These are phyloP conservation scores for Juglanconis juglandina DNA, from an alignment of 2,329 filamentous ascomycete genomes.

Conservation along the genomic window DNA sequence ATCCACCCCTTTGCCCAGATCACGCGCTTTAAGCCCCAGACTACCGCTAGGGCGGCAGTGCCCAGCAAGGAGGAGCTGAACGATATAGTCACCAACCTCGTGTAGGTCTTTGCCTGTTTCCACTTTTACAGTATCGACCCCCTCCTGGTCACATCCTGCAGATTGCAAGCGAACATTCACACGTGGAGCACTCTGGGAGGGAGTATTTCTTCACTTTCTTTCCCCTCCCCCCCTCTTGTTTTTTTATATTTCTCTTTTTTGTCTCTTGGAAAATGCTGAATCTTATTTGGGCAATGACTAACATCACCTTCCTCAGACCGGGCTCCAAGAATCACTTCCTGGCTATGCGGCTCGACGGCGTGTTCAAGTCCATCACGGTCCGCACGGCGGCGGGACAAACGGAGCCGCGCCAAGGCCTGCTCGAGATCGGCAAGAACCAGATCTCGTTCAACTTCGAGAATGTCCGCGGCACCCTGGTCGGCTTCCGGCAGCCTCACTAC, in stretches of 20 bases:
- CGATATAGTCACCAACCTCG: conserved; percentile 19
- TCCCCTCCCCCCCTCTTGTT: no score
- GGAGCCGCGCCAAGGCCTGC: conserved; percentile 24
- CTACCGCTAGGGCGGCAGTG: conserved; percentile 15
- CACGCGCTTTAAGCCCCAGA: conserved; percentile 28
- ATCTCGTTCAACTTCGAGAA: conserved; percentile 25
- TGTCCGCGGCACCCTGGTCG: conserved; percentile 27
- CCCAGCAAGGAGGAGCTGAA: conserved; percentile 26
- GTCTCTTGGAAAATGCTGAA: no score
- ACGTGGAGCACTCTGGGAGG: no score
- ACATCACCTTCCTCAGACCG: conserved; percentile 8
- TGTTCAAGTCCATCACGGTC: conserved; percentile 27
- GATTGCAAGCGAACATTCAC: no score
- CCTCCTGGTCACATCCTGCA: no score
- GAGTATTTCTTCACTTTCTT: no score
- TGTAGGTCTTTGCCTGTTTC: conserved; percentile 7
- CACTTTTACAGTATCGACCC: no score
- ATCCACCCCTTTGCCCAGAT: conserved; percentile 33
- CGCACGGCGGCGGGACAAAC: conserved; percentile 30
- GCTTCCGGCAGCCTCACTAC: conserved; percentile 30
- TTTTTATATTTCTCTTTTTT: no score
- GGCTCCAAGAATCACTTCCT: conserved; percentile 27
- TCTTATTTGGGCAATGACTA: not conserved
- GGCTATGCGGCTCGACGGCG: conserved; percentile 28
- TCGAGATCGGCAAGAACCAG: conserved; percentile 27